Conservation (phyloP, 2,329 filamentous ascomycete species). For the Paecilomyces sp. region DNA sequence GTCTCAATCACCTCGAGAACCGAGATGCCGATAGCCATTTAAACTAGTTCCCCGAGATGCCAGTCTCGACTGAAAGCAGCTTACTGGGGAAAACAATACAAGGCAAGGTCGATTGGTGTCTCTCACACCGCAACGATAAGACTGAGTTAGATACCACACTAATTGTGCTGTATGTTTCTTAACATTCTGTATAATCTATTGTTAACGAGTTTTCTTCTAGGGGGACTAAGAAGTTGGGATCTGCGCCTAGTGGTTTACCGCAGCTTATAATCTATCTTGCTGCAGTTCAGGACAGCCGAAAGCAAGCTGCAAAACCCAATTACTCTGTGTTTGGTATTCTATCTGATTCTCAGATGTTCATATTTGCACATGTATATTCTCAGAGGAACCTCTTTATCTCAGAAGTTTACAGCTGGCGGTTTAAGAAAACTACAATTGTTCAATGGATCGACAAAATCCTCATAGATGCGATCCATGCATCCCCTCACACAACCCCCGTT, state of each 20-base stretch:
- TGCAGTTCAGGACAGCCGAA: not conserved
- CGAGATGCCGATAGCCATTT: not conserved
- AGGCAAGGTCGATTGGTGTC: not conserved
- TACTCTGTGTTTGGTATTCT: not conserved
- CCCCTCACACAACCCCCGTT: not conserved
- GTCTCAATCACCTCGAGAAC: not conserved
- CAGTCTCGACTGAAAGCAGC: not conserved
- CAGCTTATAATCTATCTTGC: not conserved
- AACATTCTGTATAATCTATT: not conserved
- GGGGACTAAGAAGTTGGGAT: not conserved
- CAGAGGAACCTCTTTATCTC: not conserved
- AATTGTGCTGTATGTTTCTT: not conserved
- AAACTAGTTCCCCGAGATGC: not conserved
- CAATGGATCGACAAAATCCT: not conserved
- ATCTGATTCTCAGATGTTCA: not conserved
- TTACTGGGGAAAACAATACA: not conserved
- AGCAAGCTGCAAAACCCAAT: not conserved
- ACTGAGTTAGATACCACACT: not conserved
- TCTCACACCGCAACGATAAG: not conserved
- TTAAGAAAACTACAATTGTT: not conserved
- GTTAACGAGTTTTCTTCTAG: not conserved
- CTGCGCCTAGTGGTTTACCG: not conserved
- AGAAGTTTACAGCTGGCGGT: not conserved
- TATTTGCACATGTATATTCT: not conserved
- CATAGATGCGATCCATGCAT: not conserved